Evolutionary conservation across 225 moss, liverwort and hornwort species (phyloP).

Genomic region (Antitrichia curtipendula): DNA sequence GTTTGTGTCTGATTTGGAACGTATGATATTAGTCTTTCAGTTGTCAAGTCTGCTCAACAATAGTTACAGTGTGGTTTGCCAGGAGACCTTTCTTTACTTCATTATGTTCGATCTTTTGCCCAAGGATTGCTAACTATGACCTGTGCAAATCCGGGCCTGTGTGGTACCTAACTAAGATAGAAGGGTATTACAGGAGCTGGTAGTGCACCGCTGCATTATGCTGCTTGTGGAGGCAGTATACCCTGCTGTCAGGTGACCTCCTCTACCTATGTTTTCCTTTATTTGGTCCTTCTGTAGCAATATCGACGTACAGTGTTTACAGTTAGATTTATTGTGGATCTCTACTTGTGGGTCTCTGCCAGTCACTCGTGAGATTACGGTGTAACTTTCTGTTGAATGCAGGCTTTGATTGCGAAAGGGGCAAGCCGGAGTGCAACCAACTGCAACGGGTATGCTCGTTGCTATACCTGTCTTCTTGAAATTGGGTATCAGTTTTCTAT

Average conservation of each 20-base stretch:
- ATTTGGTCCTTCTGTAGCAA: background rate
- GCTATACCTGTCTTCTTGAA: background rate
- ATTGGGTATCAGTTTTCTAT: background rate
- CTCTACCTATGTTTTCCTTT: background rate
- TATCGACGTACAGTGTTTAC: background rate
- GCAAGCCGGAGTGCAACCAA: slow-evolving; percentile 63
- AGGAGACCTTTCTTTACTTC: background rate
- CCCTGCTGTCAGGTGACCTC: slow-evolving; percentile 84
- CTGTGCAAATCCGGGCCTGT: background rate
- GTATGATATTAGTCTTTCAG: background rate
- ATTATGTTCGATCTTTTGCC: background rate
- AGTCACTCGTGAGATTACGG: background rate
- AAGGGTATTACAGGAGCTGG: slow-evolving; percentile 60
- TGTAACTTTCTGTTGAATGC: background rate
- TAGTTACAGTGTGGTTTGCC: background rate
- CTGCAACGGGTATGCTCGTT: slow-evolving; percentile 65
- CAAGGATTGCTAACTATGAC: background rate
- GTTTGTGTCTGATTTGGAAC: background rate
- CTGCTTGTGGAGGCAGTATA: slow-evolving; percentile 94
- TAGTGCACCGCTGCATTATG: slow-evolving; percentile 86
- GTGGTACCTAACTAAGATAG: background rate
- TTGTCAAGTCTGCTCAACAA: background rate
- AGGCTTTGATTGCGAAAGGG: slow-evolving; percentile 89
- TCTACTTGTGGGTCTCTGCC: background rate
- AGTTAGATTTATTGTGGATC: background rate